Base-by-base conservation (phyloP, 805 yeast genomes). In the Scheffersomyces stipitis region DNA sequence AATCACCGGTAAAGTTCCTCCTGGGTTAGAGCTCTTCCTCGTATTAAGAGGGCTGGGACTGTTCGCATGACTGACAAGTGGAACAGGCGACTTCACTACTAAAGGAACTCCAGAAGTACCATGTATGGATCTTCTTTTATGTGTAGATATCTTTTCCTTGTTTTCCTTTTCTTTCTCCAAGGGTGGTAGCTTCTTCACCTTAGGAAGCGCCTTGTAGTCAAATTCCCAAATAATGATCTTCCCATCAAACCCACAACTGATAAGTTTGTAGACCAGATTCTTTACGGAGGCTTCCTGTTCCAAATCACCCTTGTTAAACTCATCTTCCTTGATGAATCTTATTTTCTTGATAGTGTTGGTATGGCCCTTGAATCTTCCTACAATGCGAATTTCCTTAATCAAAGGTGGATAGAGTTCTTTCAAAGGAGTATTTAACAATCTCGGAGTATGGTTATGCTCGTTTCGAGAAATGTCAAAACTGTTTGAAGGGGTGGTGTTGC, bases 201-300 rank as follows among this genome's bases (percentile, higher is more conserved):
- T 59, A 4, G 71, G 67, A 17, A 69, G 51, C 3, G 71, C 69
- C 38, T 63, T 64, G 40, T 62, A 62, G 41, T 69, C 71, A 49
- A 69, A 66, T 36, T 69, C 74, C 74, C 74, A 69, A 12, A 66
- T 40, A n/a, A 66, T 53, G 5, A 66, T 52, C 35, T 63, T 61
- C 1, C 70, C 71, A 41, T 69, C 74, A 37, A 45, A 49, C 1
- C 73, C 74, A 45, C 66, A 58, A 33, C 69, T 60, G 3, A 66
- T 46, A 28, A 68, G 41, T 37, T 61, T 61, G 44, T 68, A 68
- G 3, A 54, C 44, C 40, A 48, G 53, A 5, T 31, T 31, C 17
- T 31, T 37, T 12, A 28, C 3, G 13, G 14, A 4, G 22, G 18
- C 30, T 4, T 46, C 23, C 6, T 35, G 30, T 18, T 45, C 45